A percentile compares a stretch with the other conserved stretches of the same genome.
Evolutionary conservation across 768 basidiomycete genomes (phyloP).

Genomic region (Pholiota molesta): DNA sequence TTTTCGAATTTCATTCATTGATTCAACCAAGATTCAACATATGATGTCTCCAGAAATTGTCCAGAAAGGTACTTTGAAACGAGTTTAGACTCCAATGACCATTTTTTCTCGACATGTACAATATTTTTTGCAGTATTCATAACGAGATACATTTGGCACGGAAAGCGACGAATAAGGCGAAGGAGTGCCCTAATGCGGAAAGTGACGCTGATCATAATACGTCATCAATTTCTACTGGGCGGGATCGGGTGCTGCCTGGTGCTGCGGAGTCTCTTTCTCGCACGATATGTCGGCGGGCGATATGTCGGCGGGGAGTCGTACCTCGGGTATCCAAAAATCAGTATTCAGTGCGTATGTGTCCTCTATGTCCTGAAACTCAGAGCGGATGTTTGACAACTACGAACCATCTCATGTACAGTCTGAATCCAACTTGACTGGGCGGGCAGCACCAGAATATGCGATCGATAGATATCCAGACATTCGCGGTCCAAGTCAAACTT

Average conservation of each 20-base stretch:
- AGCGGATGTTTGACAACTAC: not conserved
- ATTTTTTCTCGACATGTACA: no score
- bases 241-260: no score
- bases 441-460: not conserved
- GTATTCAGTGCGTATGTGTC: not conserved
- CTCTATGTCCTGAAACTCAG: not conserved
- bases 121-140: no score
- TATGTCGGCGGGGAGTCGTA: not conserved
- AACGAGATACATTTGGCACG: no score
- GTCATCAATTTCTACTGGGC: not conserved
- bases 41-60: no score
- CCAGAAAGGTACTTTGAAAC: no score
- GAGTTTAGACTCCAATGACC: no score
- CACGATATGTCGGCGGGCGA: no score
- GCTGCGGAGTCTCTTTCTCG: not conserved
- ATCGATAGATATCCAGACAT: slow-evolving; percentile 13
- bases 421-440: not conserved
- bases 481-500: slow-evolving; percentile 8
- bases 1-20: no score
- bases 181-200: slow-evolving; percentile 1
- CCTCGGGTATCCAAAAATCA: not conserved
- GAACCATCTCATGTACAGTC: slow-evolving; percentile 1
- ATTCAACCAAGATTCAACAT: no score
- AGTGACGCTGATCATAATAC: not conserved
- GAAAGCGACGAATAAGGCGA: slow-evolving; percentile 1